phyloP scores from a whole-genome alignment of 768 basidiomycete genomes.

The Hygrophorus pudorinus region DNA sequence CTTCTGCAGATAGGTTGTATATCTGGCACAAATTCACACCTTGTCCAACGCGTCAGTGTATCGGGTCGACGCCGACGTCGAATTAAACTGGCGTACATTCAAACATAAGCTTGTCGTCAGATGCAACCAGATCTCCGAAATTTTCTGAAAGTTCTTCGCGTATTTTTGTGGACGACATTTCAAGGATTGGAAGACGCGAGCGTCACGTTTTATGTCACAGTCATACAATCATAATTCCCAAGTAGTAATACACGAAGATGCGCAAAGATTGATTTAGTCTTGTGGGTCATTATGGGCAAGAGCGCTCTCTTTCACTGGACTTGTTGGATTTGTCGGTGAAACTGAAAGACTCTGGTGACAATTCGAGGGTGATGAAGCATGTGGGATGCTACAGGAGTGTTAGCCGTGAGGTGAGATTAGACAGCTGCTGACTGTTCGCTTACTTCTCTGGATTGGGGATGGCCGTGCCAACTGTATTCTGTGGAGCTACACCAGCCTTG shows the following conservation, averaged over 20 bases:
- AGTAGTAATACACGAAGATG: too few relatives aligned
- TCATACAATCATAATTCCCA: too few relatives aligned
- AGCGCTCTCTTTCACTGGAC: conserved; percentile 53
- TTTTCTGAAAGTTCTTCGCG: conserved; percentile 16
- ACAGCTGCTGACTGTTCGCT: conserved; percentile 19
- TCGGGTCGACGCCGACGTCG: neutral
- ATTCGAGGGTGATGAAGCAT: conserved; percentile 67
- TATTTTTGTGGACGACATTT: neutral
- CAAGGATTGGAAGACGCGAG: too few relatives aligned
- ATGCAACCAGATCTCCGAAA: conserved; percentile 18
- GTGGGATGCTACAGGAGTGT: conserved; percentile 63
- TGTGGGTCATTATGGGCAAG: conserved; percentile 25
- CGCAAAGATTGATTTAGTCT: too few relatives aligned
- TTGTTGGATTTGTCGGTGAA: conserved; percentile 65
- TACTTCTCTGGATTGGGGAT: conserved; percentile 98
- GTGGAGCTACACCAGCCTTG: conserved; percentile 87
- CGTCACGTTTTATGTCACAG: too few relatives aligned
- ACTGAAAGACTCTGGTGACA: conserved; percentile 54
- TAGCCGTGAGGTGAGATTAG: conserved; percentile 6
- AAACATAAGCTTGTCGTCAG: conserved; percentile 33
- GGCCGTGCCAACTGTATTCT: conserved; percentile 85
- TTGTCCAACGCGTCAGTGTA: conserved; percentile 21
- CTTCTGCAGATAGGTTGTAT: conserved; percentile 42
- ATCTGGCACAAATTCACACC: conserved; percentile 57
- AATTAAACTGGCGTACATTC: conserved; percentile 34